A percentile compares a stretch with the other conserved stretches of the same genome.
phyloP scores from a whole-genome alignment of 2,329 filamentous ascomycete genomes.

The Aspergillus pseudoterreus region DNA sequence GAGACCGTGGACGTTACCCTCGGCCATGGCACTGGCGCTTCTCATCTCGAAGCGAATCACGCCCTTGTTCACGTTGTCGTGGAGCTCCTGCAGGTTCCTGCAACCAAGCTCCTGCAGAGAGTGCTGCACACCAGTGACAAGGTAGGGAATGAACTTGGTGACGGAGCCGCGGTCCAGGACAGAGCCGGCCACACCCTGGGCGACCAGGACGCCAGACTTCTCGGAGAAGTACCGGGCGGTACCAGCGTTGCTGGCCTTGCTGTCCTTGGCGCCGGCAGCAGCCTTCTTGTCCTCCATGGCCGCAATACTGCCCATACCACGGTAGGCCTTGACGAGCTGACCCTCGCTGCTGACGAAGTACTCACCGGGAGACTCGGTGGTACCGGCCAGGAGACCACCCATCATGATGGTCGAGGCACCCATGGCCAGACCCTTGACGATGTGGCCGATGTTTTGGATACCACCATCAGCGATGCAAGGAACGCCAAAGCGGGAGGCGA shows the following conservation, averaged over 20 bases:
- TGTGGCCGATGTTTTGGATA: constrained; percentile 97
- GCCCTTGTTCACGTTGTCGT: constrained; percentile 69
- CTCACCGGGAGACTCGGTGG: constrained; percentile 93
- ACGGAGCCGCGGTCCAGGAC: constrained; percentile 64
- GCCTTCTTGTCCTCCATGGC: constrained; percentile 99
- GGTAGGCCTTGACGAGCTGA: constrained; percentile 98
- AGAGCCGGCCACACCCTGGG: constrained; percentile 86
- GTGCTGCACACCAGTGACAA: constrained; percentile 93
- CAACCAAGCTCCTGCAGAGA: constrained; percentile 93
- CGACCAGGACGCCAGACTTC: constrained; percentile 88
- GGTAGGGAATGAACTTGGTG: constrained; percentile 93
- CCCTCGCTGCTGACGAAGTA: constrained; percentile 96
- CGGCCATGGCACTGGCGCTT: constrained; percentile 89
- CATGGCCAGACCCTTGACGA: constrained; percentile 94
- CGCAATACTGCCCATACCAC: constrained; percentile 97
- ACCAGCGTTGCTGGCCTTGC: constrained; percentile 74
- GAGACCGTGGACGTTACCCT: constrained; percentile 94
- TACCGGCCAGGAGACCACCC: constrained; percentile 95
- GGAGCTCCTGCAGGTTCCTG: constrained; percentile 72
- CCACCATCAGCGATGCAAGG: constrained; percentile 97
- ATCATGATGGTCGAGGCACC: constrained; percentile 98
- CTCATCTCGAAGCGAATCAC: constrained; percentile 88
- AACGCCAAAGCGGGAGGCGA: constrained; percentile 89
- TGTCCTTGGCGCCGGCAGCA: constrained; percentile 66
- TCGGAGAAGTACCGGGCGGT: constrained; percentile 98